Evolutionary conservation across 2,329 filamentous ascomycete genomes (phyloP), one percentile per base, ranked within the genome.

Genomic region (Talaromyces marneffei): DNA sequence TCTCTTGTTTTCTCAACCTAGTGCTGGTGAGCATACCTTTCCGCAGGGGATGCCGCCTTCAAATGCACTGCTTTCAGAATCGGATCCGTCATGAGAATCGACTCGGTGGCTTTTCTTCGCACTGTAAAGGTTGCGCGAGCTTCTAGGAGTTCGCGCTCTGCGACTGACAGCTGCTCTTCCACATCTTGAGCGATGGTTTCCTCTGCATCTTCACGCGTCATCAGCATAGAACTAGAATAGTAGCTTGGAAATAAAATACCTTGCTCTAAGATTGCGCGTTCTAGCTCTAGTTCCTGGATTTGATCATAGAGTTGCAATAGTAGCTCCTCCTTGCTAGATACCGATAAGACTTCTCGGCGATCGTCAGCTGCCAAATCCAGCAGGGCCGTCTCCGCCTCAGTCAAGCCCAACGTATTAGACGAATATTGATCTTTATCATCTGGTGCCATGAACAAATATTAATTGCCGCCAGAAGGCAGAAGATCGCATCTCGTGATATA

Each of bases 41-140:
- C 90, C 57, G 87, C 79, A 48, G 84, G 83, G 2, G 85, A 84
- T 18, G 85, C 81, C 12, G 83, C 83, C 46, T 86, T 86, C 63
- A 83, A 79, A 72, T 95, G 90, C 40, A 93, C 85, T 6, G 91
- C 88, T 69, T 89, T 90, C 61, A 95, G 78, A 42, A 90, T 86
- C 7, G 91, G 90, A 68, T 91, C 88, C 61, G 87, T 86, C 66
- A 85, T 85, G 66, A 94, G 75, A 58, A 90, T 85, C 52, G 82
- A 85, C 64, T 89, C 85, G 23, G 87, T 80, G 23, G 90, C 86
- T 63, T 85, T 85, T 71, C 87, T 87, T 65, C 85, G 85, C 60
- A 93, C 79, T 42, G 85, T 81, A 73, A 90, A 90, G 62, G 82
- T 81, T 60, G 89, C 86, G 69, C 86, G 86, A 27, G 89, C 85